Evolutionary conservation across 2,329 filamentous ascomycete species (phyloP).

Genomic region (Aspergillus sergii): DNA sequence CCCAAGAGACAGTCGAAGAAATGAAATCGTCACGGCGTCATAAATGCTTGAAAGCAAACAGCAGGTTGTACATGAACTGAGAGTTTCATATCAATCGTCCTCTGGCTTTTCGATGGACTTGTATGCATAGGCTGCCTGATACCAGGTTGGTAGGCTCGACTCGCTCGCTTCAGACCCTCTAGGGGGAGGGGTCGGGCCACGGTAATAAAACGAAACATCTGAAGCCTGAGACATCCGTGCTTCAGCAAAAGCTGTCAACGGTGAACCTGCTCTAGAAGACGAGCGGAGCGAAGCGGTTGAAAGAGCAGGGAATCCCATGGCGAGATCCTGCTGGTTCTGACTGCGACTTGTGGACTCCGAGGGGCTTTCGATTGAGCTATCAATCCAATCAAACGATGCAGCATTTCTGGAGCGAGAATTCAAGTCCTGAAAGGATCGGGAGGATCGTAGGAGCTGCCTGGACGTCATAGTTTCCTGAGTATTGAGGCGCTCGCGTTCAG

Average conservation of each 20-base stretch:
- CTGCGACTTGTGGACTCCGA: not conserved
- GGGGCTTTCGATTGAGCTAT: not conserved
- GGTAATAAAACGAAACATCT: not conserved
- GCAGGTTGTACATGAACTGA: not conserved
- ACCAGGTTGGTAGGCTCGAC: not conserved
- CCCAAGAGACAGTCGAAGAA: not conserved
- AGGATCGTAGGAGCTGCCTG: not conserved
- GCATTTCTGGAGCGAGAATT: not conserved
- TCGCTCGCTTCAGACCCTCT: not conserved
- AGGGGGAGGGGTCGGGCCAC: not conserved
- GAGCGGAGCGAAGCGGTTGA: not conserved
- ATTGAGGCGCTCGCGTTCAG: slow-evolving; percentile 13
- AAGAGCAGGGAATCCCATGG: not conserved
- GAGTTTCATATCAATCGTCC: not conserved
- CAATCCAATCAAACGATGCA: not conserved
- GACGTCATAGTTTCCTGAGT: not conserved
- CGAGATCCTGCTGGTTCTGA: not conserved
- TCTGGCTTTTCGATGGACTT: not conserved
- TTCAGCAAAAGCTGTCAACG: not conserved
- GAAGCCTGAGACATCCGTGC: not conserved
- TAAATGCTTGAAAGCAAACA: not conserved
- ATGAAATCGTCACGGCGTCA: not conserved
- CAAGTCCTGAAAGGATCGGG: not conserved
- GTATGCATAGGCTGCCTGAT: not conserved
- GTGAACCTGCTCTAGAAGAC: not conserved